A percentile compares a stretch with the other conserved stretches of the same genome.
phyloP scores from a whole-genome alignment of 2,329 filamentous ascomycete genomes.

The Claviceps pusilla region DNA sequence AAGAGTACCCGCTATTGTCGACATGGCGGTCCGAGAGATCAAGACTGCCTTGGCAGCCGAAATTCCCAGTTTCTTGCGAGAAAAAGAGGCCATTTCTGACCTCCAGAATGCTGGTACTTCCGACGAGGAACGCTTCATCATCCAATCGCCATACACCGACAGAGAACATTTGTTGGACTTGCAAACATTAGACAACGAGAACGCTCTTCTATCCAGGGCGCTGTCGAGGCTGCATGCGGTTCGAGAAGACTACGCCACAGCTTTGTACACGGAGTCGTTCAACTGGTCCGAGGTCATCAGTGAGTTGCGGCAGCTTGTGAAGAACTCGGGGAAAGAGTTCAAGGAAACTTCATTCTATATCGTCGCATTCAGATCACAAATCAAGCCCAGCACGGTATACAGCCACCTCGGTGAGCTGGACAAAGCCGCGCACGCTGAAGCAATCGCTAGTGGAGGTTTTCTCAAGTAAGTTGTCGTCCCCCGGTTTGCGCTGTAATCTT shows the following conservation, averaged over 20 bases:
- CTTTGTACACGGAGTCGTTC: conserved; percentile 57
- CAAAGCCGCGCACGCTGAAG: conserved; percentile 65
- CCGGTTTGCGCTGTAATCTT: not conserved
- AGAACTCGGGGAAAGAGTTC: conserved; percentile 35
- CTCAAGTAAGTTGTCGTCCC: conserved; percentile 45
- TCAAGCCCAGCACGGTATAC: conserved; percentile 52
- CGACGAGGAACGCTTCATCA: conserved; percentile 25
- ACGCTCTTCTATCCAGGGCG: conserved; percentile 56
- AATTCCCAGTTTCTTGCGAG: conserved; percentile 13
- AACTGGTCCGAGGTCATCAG: conserved; percentile 57
- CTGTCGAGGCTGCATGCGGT: conserved; percentile 48
- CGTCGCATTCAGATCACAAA: conserved; percentile 65
- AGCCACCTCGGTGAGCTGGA: conserved; percentile 58
- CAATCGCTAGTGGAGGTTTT: conserved; percentile 63
- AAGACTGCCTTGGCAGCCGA: conserved; percentile 11
- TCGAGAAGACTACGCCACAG: conserved; percentile 60
- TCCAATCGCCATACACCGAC: conserved; percentile 64
- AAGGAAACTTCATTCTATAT: conserved; percentile 58
- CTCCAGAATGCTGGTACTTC: conserved; percentile 10
- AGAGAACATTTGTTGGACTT: conserved; percentile 60
- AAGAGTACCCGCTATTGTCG: not conserved
- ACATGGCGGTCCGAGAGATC: conserved; percentile 16
- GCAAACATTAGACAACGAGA: conserved; percentile 46
- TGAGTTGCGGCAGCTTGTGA: conserved; percentile 37
- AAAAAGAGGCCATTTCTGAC: conserved; percentile 12